phyloP scores from a whole-genome alignment of 2,329 filamentous ascomycete species.

The Westerdykella ornata region DNA sequence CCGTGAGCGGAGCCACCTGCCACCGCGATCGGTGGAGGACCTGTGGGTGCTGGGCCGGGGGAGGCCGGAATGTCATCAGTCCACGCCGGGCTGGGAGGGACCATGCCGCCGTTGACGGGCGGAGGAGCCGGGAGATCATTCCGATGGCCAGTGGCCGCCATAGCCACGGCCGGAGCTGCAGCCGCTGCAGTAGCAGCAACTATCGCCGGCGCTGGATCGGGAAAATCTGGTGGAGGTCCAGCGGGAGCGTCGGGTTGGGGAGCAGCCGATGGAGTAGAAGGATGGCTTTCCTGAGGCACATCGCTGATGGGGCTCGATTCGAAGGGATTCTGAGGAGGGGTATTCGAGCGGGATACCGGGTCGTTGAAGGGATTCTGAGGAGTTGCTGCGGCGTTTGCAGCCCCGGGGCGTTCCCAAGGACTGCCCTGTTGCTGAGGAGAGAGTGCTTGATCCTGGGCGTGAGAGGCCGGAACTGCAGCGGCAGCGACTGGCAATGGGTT shows the following conservation, averaged over 20 bases:
- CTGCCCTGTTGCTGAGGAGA: constrained; percentile 22
- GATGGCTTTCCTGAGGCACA: constrained; percentile 24
- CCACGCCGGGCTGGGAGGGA: constrained; percentile 52
- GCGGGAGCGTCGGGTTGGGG: constrained; percentile 20
- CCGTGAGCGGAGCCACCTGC: constrained; percentile 59
- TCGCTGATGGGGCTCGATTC: constrained; percentile 17
- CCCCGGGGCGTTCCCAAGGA: constrained; percentile 38
- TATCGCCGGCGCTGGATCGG: constrained; percentile 36
- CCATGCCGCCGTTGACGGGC: constrained; percentile 47
- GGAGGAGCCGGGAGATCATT: constrained; percentile 19
- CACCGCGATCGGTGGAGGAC: constrained; percentile 43
- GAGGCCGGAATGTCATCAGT: constrained; percentile 54
- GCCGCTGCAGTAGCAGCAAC: constrained; percentile 37
- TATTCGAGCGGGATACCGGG: constrained; percentile 27
- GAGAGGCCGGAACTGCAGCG: constrained; percentile 20
- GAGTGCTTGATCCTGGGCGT: constrained; percentile 15
- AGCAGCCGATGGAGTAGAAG: constrained; percentile 19
- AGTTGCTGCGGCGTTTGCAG: constrained; percentile 41
- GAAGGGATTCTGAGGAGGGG: constrained; percentile 56
- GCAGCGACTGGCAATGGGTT: constrained; percentile 30
- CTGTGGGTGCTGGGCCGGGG: constrained; percentile 40
- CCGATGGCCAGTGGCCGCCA: constrained; percentile 9
- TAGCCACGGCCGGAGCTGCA: constrained; percentile 34
- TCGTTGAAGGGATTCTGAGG: constrained; percentile 66
- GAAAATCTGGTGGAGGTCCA: constrained; percentile 18